These are phyloP conservation scores for Xylaria sp. DNA, from an alignment of 2,329 filamentous ascomycete genomes.

Conservation along the genomic window DNA sequence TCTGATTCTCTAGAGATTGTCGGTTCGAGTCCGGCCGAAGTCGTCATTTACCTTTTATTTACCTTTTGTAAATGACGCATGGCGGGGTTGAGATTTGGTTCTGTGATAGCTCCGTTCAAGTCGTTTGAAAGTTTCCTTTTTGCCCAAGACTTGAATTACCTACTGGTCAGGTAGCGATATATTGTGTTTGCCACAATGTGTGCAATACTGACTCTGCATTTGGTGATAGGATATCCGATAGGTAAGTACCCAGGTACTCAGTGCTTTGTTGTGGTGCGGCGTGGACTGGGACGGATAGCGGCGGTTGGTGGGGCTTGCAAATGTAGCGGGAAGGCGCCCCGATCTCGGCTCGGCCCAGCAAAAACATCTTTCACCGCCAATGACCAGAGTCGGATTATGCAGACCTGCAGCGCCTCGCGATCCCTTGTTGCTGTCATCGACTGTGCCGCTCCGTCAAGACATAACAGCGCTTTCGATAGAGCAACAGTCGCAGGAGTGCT, in stretches of 20 bases:
- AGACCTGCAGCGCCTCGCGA: not conserved
- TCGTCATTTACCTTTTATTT: conserved; percentile 31
- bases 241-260: too few species aligned
- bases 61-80: not conserved
- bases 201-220: too few species aligned
- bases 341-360: conserved; percentile 14
- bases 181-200: too few species aligned
- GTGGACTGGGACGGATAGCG: not conserved
- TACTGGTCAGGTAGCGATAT: too few species aligned
- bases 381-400: conserved; percentile 1
- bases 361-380: conserved; percentile 6
- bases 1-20: conserved; percentile 40
- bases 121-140: too few species aligned
- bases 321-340: not conserved
- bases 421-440: not conserved
- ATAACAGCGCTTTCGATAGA: not conserved
- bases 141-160: too few species aligned
- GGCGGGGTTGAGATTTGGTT: not conserved
- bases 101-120: too few species aligned
- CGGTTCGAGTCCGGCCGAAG: conserved; percentile 42
- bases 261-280: too few species aligned
- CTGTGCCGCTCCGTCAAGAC: conserved; percentile 1
- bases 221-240: not conserved
- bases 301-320: conserved; percentile 3
- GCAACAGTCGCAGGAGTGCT: conserved; percentile 12